Evolutionary conservation across 73 alveolate species (phyloP).

Genomic region (Tetrahymena malaccensis): DNA sequence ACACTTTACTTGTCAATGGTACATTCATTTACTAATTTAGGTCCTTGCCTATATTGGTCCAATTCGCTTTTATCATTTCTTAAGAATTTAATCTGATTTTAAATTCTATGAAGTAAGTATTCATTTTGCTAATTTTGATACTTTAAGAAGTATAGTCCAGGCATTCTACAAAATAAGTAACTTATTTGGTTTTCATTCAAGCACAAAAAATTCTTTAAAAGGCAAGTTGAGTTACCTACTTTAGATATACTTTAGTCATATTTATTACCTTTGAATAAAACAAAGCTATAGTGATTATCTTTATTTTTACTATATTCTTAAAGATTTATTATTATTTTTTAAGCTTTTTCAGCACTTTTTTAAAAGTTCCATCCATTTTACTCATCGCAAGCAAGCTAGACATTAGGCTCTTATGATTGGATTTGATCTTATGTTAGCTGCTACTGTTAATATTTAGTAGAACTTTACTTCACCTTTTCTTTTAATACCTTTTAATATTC

Average conservation of each 20-base stretch:
- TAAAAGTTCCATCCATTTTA: background rate
- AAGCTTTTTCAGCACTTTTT: background rate
- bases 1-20: background rate
- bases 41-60: background rate
- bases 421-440: too few species aligned
- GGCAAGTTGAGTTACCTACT: background rate
- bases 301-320: background rate
- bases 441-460: too few species aligned
- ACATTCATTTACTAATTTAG: too few species aligned
- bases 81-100: too few species aligned
- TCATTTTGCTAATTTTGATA: too few species aligned
- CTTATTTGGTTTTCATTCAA: background rate
- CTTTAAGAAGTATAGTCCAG: background rate
- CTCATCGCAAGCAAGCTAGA: background rate
- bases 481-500: too few species aligned
- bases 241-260: background rate
- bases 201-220: background rate
- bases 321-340: too few species aligned
- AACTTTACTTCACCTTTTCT: too few species aligned
- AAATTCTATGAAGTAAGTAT: background rate
- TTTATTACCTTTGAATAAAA: background rate
- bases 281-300: too few species aligned
- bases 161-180: background rate
- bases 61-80: background rate
- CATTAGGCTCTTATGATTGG: too few species aligned